Conservation (phyloP, 805 yeast species). For the Schizosaccharomyces osmophilus region DNA sequence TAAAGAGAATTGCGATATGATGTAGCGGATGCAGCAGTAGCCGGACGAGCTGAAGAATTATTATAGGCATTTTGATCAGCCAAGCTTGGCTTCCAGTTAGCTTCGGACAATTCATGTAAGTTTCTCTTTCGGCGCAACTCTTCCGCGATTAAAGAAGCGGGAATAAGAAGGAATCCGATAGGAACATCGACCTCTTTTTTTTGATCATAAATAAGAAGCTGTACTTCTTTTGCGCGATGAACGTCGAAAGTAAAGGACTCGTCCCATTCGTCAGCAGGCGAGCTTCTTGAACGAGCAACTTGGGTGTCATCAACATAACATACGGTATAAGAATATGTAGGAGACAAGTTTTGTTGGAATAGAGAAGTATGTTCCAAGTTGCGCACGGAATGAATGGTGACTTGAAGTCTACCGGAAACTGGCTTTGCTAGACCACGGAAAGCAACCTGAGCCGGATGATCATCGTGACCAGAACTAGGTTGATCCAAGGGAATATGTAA, state of each 20-base stretch:
- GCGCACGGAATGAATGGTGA: not conserved
- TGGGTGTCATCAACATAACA: not conserved
- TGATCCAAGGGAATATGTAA: not conserved
- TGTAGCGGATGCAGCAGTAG: not conserved
- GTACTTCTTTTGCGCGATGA: not conserved
- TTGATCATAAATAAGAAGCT: not conserved
- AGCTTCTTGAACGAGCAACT: not conserved
- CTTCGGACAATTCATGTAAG: not conserved
- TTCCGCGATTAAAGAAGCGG: conserved; percentile 24
- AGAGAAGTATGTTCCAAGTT: not conserved
- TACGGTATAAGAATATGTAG: not conserved
- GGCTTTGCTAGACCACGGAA: not conserved
- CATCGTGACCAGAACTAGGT: conserved; percentile 1
- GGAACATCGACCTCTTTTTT: conserved; percentile 44
- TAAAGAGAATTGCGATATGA: not conserved
- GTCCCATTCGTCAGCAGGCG: not conserved
- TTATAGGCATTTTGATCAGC: not conserved
- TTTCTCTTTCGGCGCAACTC: not conserved
- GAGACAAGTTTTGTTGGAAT: not conserved
- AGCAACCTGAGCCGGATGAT: not conserved
- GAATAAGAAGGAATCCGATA: conserved; percentile 85
- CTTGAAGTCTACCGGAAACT: not conserved
- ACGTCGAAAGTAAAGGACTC: not conserved
- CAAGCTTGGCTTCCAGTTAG: not conserved
- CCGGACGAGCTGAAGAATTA: not conserved